Evolutionary conservation across 306 rosid genomes (phyloP).

Genomic region (Begonia loranthoides): DNA sequence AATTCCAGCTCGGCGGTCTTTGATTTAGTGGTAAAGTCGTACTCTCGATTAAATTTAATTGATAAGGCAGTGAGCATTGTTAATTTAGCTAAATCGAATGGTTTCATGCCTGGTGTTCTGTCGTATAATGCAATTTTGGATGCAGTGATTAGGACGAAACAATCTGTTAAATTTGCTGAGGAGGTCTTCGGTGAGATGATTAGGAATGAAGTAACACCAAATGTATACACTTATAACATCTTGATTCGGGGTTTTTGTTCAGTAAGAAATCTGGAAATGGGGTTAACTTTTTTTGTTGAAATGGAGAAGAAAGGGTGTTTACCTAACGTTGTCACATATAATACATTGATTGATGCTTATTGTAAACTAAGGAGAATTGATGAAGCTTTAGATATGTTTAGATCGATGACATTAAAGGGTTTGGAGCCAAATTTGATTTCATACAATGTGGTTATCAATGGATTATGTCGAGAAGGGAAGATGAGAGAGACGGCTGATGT

Average conservation of each 20-base stretch:
- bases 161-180: constrained; percentile 26
- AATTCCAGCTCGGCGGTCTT: constrained; percentile 59
- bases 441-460: constrained; percentile 63
- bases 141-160: constrained; percentile 24
- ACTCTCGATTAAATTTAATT: constrained; percentile 32
- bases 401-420: constrained; percentile 35
- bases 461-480: constrained; percentile 54
- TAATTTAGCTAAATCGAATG: constrained; percentile 35
- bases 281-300: constrained; percentile 26
- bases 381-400: constrained; percentile 41
- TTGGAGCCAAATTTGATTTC: constrained; percentile 67
- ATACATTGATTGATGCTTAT: constrained; percentile 50
- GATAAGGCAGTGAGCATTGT: constrained; percentile 41
- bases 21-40: constrained; percentile 62
- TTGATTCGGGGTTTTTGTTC: constrained; percentile 55
- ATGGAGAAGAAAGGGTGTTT: constrained; percentile 65
- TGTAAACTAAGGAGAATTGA: constrained; percentile 39
- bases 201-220: constrained; percentile 46
- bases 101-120: constrained; percentile 49
- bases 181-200: constrained; percentile 46
- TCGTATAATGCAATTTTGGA: constrained; percentile 63
- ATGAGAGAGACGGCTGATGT: constrained; percentile 36
- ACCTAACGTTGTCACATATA: constrained; percentile 63
- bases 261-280: constrained; percentile 38
- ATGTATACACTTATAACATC: constrained; percentile 61